Conservation (phyloP, 169 alveolate species). For the Eimeria praecox region DNA sequence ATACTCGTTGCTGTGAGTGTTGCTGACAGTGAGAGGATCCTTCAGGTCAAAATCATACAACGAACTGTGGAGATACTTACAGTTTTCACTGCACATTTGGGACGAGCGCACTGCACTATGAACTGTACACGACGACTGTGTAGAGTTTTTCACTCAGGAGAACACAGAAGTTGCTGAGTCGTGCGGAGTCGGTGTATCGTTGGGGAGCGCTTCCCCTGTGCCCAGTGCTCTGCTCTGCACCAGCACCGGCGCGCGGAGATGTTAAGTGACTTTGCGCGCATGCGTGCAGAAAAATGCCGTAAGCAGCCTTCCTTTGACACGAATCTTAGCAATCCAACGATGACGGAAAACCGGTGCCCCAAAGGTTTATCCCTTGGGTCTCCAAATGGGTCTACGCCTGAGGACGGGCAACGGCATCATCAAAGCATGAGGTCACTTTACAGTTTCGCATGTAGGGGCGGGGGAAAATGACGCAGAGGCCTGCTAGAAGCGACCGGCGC, state of each 20-base stretch:
- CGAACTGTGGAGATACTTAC: neutral
- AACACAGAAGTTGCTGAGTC: neutral
- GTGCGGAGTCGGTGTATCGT: neutral
- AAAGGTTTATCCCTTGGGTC: neutral
- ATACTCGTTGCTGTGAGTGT: neutral
- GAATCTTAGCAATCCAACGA: neutral
- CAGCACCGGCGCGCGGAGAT: neutral
- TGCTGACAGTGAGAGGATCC: neutral
- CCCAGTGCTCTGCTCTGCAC: neutral
- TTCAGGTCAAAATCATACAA: neutral
- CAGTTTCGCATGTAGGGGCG: neutral
- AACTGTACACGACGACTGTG: neutral
- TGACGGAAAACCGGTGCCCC: neutral
- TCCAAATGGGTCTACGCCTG: neutral
- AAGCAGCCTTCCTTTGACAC: neutral
- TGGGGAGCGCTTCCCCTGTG: neutral
- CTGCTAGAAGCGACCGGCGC: neutral
- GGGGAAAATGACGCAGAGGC: neutral
- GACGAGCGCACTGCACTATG: neutral
- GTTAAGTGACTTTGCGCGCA: neutral
- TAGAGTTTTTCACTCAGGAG: neutral
- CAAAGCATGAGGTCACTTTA: neutral
- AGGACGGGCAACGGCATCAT: neutral
- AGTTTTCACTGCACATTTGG: neutral
- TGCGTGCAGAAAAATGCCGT: neutral